These are phyloP conservation scores for Lojkania enalia DNA, from an alignment of 2,329 filamentous ascomycete genomes.

Conservation along the genomic window DNA sequence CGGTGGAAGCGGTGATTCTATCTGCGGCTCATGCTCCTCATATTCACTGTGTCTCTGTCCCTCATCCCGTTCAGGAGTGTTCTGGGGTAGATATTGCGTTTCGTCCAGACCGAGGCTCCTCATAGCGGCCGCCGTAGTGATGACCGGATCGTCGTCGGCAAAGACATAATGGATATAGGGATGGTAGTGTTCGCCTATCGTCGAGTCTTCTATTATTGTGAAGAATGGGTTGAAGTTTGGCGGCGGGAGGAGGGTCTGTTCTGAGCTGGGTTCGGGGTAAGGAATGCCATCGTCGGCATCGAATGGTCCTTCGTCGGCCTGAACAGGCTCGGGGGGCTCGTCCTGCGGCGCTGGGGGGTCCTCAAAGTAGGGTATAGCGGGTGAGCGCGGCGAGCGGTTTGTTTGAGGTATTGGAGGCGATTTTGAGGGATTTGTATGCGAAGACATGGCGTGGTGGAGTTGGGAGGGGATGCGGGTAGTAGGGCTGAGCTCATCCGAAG, in stretches of 20 bases:
- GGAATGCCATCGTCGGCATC: conserved; percentile 36
- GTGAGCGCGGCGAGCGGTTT: conserved; percentile 31
- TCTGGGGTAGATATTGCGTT: conserved; percentile 43
- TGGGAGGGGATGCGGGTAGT: conserved; percentile 4
- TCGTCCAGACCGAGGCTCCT: conserved; percentile 55
- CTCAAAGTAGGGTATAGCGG: conserved; percentile 27
- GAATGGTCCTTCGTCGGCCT: conserved; percentile 22
- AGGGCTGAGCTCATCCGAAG: conserved; percentile 20
- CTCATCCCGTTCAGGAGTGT: conserved; percentile 21
- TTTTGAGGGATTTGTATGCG: conserved; percentile 22
- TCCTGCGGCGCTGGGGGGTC: conserved; percentile 22
- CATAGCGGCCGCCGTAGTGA: conserved; percentile 68
- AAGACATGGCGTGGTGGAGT: conserved; percentile 31
- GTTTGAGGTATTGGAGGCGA: conserved; percentile 21
- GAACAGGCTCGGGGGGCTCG: conserved; percentile 22
- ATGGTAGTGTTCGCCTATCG: conserved; percentile 75
- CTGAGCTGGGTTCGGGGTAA: conserved; percentile 38
- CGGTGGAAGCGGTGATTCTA: conserved; percentile 51
- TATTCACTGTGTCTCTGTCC: conserved; percentile 19
- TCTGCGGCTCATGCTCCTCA: conserved; percentile 27
- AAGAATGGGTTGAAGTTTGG: conserved; percentile 78
- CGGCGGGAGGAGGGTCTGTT: conserved; percentile 44
- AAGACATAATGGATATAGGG: conserved; percentile 92
- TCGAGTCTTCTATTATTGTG: conserved; percentile 76
- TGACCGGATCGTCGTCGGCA: conserved; percentile 82